A percentile compares a stretch with the other conserved stretches of the same genome.
These are phyloP conservation scores for Coemansia sp. DNA, from an alignment of 192 early-diverging fungal species.

Conservation along the genomic window DNA sequence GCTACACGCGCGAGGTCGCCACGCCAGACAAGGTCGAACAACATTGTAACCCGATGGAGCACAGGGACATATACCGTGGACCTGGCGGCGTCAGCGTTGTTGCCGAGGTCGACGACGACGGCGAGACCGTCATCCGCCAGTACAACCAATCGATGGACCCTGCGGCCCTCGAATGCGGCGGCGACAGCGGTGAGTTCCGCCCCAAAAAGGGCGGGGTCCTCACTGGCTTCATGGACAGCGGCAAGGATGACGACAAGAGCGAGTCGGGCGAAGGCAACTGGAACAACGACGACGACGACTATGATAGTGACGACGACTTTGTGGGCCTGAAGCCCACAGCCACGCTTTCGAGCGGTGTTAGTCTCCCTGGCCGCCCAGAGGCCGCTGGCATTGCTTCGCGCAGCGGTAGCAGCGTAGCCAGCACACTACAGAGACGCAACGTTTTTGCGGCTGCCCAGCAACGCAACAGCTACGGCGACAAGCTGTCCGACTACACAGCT, in stretches of 20 bases:
- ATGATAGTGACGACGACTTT: conserved; percentile 50
- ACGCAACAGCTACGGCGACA: conserved; percentile 21
- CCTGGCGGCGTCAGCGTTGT: conserved; percentile 28
- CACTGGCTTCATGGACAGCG: conserved; percentile 36
- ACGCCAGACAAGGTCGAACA: conserved; percentile 24
- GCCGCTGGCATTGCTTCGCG: conserved; percentile 8
- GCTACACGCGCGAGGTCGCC: conserved; percentile 55
- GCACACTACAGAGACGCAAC: conserved; percentile 32
- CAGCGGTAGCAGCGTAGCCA: background rate
- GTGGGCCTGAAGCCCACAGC: conserved; percentile 19
- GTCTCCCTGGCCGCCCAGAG: conserved; percentile 7
- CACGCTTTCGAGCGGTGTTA: conserved; percentile 27
- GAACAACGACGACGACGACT: conserved; percentile 42
- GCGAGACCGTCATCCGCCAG: conserved; percentile 48
- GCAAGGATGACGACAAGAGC: conserved; percentile 47
- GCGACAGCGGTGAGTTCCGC: conserved; percentile 10
- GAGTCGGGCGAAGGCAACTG: conserved; percentile 37
- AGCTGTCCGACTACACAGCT: conserved; percentile 28
- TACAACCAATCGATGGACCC: conserved; percentile 40
- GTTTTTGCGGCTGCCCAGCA: conserved; percentile 28
- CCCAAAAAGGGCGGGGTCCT: conserved; percentile 4
- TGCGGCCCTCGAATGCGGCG: conserved; percentile 42
- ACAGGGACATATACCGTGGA: conserved; percentile 21
- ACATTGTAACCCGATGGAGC: conserved; percentile 16
- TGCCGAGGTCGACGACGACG: conserved; percentile 51